These are phyloP conservation scores for Termitomyces sp. DNA, from an alignment of 768 basidiomycete genomes.

Conservation along the genomic window DNA sequence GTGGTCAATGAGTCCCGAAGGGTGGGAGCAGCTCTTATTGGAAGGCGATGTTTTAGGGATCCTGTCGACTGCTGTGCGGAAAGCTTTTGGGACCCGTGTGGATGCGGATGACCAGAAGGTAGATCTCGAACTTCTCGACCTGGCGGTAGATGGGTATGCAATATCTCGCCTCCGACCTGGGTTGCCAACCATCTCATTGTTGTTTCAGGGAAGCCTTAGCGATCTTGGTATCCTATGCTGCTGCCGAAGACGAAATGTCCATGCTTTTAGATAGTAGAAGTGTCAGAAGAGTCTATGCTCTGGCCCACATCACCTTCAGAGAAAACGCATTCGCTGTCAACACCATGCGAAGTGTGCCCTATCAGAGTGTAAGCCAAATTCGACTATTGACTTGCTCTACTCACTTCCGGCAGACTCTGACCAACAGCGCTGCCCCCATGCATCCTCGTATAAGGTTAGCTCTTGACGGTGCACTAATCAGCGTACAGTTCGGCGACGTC, in stretches of 20 bases:
- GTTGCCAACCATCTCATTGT: not conserved
- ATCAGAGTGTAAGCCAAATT: conserved; percentile 59
- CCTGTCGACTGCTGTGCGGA: conserved; percentile 42
- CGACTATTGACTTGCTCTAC: not conserved
- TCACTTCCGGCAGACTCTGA: conserved; percentile 41
- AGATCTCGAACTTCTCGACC: conserved; percentile 72
- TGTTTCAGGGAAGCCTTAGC: conserved; percentile 46
- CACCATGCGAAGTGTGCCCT: conserved; percentile 58
- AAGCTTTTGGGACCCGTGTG: conserved; percentile 30
- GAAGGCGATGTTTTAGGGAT: conserved; percentile 53
- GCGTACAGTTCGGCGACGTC: conserved; percentile 73
- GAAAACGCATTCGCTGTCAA: conserved; percentile 41
- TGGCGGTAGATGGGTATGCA: conserved; percentile 52
- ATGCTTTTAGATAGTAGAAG: conserved; percentile 33
- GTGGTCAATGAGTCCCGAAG: conserved; percentile 65
- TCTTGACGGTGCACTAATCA: conserved; percentile 51
- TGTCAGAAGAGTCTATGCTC: conserved; percentile 61
- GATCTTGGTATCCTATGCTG: conserved; percentile 65
- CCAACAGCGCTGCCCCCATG: conserved; percentile 58
- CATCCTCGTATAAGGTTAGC: conserved; percentile 66
- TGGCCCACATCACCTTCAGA: conserved; percentile 43
- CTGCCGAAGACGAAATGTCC: conserved; percentile 38
- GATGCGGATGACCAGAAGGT: conserved; percentile 41
- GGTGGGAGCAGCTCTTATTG: conserved; percentile 60
- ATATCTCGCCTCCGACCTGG: not conserved